Evolutionary conservation across 1,284 basidiomycete species (phyloP).

Genomic region (Puccinia horiana): DNA sequence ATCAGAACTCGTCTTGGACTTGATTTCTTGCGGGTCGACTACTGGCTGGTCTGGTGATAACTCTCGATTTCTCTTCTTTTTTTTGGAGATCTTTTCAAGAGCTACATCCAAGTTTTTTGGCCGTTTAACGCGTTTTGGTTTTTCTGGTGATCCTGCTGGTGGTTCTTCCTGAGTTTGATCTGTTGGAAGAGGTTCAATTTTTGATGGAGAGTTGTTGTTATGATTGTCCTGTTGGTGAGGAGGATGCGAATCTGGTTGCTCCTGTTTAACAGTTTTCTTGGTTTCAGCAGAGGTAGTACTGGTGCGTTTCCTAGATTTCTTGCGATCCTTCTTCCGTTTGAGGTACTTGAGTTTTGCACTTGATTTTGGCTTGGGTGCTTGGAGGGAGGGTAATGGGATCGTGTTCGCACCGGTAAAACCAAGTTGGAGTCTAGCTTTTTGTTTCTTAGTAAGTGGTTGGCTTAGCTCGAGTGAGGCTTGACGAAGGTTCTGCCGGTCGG

Average conservation of each 20-base stretch:
- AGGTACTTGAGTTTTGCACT: slow-evolving; percentile 69
- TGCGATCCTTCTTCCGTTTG: slow-evolving; percentile 68
- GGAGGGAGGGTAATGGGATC: slow-evolving; percentile 27
- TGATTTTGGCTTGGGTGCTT: slow-evolving; percentile 60
- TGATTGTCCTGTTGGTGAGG: background rate
- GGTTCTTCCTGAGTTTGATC: slow-evolving; percentile 10
- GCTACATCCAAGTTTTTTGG: slow-evolving; percentile 42
- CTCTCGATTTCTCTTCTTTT: slow-evolving; percentile 20
- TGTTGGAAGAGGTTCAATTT: background rate
- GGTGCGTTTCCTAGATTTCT: slow-evolving; percentile 64
- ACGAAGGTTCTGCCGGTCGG: background rate
- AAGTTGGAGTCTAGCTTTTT: slow-evolving; percentile 33
- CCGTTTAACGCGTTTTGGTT: slow-evolving; percentile 22
- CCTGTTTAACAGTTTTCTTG: slow-evolving; percentile 54
- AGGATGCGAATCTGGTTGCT: slow-evolving; percentile 1
- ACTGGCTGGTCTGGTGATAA: background rate
- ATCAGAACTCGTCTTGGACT: background rate
- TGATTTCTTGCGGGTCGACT: background rate
- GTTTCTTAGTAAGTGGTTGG: slow-evolving; percentile 35
- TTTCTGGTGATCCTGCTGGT: background rate
- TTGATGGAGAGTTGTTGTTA: background rate
- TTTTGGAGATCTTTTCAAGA: slow-evolving; percentile 32
- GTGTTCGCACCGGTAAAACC: slow-evolving; percentile 46
- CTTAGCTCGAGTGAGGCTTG: background rate
- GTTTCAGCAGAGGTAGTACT: slow-evolving; percentile 57